Evolutionary conservation across 106 monocot genomes (phyloP).

Genomic region (Gastrodia elata): DNA sequence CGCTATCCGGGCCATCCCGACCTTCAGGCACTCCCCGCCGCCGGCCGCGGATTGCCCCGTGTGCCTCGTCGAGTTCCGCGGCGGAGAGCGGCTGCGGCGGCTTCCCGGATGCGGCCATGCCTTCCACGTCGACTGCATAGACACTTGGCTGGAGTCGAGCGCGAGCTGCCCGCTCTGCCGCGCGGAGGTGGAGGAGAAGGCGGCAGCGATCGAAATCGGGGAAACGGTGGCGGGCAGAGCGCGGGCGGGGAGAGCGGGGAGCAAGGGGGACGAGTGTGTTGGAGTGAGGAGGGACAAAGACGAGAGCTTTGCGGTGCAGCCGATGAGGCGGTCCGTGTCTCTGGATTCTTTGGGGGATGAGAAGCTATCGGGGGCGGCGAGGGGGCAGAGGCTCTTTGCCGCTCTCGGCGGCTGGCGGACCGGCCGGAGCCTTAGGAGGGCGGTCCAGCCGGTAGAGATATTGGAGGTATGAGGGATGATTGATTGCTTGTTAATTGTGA

Average conservation of each 20-base stretch:
- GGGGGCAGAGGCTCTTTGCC: constrained; percentile 21
- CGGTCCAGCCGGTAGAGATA: constrained; percentile 5
- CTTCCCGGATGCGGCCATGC: constrained; percentile 17
- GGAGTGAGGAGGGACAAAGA: constrained; percentile 22
- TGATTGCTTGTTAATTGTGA: not conserved
- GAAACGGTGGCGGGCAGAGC: not conserved
- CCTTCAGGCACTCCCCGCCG: not conserved
- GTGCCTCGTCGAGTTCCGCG: constrained; percentile 13
- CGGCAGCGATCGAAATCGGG: constrained; percentile 18
- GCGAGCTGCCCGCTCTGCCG: constrained; percentile 23
- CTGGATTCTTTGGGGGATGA: constrained; percentile 55
- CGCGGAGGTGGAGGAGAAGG: not conserved
- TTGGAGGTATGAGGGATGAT: not conserved
- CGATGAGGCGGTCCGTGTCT: constrained; percentile 63
- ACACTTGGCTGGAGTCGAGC: constrained; percentile 18
- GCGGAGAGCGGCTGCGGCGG: constrained; percentile 12
- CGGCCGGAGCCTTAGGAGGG: constrained; percentile 1
- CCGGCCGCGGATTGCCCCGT: constrained; percentile 15
- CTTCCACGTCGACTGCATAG: constrained; percentile 27
- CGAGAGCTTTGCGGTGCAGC: constrained; percentile 36
- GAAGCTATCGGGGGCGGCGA: constrained; percentile 27
- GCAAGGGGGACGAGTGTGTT: constrained; percentile 61
- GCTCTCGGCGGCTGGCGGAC: constrained; percentile 23
- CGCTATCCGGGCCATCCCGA: constrained; percentile 24
- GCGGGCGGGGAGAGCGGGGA: constrained; percentile 13